These are phyloP conservation scores for Gyrodon lividus DNA, from an alignment of 768 basidiomycete species.

Conservation along the genomic window DNA sequence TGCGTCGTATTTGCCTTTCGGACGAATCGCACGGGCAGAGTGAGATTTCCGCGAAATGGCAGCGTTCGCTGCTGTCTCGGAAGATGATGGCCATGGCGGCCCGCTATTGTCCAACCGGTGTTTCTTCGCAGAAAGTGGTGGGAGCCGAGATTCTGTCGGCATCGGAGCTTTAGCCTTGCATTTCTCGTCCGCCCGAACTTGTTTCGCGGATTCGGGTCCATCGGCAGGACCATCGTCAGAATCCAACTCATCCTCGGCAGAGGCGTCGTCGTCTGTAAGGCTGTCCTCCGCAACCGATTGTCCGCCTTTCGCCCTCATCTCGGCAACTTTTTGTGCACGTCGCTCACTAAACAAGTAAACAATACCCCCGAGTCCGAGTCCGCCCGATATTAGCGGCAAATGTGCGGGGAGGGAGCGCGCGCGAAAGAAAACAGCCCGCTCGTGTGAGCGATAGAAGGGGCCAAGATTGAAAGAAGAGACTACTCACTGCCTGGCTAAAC, in stretches of 20 bases:
- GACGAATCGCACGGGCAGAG: constrained; percentile 25
- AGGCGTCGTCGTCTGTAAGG: constrained; percentile 30
- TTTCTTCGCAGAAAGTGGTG: constrained; percentile 25
- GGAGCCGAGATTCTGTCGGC: constrained; percentile 17
- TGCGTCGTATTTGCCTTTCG: constrained; percentile 24
- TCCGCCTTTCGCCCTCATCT: constrained; percentile 40
- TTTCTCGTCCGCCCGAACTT: constrained; percentile 21
- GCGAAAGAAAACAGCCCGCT: neutral
- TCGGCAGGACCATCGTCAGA: constrained; percentile 33
- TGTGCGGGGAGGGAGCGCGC: neutral
- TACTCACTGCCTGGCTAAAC: constrained; percentile 68
- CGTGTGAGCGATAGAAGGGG: constrained; percentile 10
- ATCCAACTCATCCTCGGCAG: constrained; percentile 36
- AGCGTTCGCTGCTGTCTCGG: constrained; percentile 13
- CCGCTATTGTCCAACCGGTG: constrained; percentile 15
- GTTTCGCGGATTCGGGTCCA: constrained; percentile 16
- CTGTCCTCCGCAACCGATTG: constrained; percentile 27
- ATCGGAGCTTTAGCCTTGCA: constrained; percentile 23
- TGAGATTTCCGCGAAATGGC: constrained; percentile 22
- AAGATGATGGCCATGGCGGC: constrained; percentile 22
- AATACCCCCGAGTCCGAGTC: neutral
- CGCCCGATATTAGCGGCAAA: constrained; percentile 1
- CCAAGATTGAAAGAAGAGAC: neutral
- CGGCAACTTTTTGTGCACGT: constrained; percentile 54
- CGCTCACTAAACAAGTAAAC: constrained; percentile 44